Percentiles rank a stretch among this genome's conserved stretches.
phyloP scores from a whole-genome alignment of 257 asterid species.

The Nemophila menziesii region DNA sequence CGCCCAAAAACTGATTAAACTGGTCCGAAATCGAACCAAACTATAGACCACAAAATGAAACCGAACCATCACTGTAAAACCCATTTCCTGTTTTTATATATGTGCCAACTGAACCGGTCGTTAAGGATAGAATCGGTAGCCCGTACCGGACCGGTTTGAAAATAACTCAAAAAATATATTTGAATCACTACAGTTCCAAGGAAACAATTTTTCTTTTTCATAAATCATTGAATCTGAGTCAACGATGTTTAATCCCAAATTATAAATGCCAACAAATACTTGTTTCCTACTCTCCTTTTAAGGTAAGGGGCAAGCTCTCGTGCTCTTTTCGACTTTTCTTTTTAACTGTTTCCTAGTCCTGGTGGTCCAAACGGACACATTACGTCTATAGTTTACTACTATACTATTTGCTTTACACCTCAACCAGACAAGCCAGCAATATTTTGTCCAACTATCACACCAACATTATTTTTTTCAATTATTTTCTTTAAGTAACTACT shows the following conservation, averaged over 20 bases:
- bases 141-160: too few relatives aligned
- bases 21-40: too few relatives aligned
- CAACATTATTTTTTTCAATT: neutral
- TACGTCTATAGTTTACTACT: neutral
- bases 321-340: conserved; percentile 20
- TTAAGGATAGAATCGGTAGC: too few relatives aligned
- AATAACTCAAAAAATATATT: neutral
- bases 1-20: too few relatives aligned
- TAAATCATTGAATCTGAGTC: conserved; percentile 26
- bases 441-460: neutral
- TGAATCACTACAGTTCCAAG: conserved; percentile 2
- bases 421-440: too few relatives aligned
- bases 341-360: conserved; percentile 20
- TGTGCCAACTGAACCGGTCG: too few relatives aligned
- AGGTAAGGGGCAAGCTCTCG: conserved; percentile 29
- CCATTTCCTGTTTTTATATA: too few relatives aligned
- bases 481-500: too few relatives aligned
- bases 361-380: conserved; percentile 7
- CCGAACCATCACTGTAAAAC: too few relatives aligned
- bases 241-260: conserved; percentile 39
- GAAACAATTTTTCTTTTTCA: conserved; percentile 2
- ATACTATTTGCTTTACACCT: neutral
- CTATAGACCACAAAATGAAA: too few relatives aligned
- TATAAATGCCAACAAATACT: conserved; percentile 35
- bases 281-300: conserved; percentile 25